phyloP scores from a whole-genome alignment of 371 early-diverging fungal species.

The Mucor lusitanicus region DNA sequence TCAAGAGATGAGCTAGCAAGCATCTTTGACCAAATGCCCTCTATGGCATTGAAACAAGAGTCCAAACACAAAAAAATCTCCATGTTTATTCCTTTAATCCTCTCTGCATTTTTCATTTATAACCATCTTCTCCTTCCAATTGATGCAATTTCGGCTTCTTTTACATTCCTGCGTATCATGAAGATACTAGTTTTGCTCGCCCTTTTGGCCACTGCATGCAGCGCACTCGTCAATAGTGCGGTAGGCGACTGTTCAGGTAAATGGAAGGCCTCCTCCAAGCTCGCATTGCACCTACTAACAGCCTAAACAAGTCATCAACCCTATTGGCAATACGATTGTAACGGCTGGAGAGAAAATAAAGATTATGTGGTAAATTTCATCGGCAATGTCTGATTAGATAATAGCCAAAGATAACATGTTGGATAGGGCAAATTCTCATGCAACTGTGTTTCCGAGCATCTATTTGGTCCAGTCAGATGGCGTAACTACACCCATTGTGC shows the following conservation, averaged over 20 bases:
- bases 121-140: neutral
- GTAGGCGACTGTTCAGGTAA: conserved; percentile 19
- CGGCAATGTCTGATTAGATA: neutral
- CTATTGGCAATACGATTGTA: conserved; percentile 29
- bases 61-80: neutral
- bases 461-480: conserved; percentile 26
- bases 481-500: conserved; percentile 1
- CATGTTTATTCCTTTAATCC: neutral
- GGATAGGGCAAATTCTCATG: conserved; percentile 24
- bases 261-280: neutral
- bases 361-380: conserved; percentile 21
- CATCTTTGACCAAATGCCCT: neutral
- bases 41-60: neutral
- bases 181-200: neutral
- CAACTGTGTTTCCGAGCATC: conserved; percentile 10
- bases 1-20: neutral
- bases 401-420: neutral
- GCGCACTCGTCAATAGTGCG: conserved; percentile 6
- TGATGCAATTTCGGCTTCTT: neutral
- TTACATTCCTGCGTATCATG: neutral
- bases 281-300: neutral
- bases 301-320: conserved; percentile 10
- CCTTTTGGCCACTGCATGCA: neutral
- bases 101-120: neutral
- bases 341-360: conserved; percentile 31